Base-by-base conservation (phyloP, 1,139 yeast genomes). In the Candida pseudoviswanathii region DNA sequence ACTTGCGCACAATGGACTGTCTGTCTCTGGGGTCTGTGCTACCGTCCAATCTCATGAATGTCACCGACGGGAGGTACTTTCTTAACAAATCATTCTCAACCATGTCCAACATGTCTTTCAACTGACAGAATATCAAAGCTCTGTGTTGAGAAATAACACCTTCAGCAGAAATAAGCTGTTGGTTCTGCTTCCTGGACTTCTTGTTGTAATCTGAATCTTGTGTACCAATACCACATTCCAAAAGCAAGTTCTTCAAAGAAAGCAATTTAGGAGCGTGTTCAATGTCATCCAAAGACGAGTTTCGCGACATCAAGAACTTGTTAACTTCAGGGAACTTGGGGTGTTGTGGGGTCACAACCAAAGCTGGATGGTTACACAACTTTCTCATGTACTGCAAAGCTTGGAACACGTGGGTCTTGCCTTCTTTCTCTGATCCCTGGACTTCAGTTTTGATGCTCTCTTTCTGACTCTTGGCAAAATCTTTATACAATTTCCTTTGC, bases 351-450 rank as follows among this genome's bases (percentile, higher is more conserved):
- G 89, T 83, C 51, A 92, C 71, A n/a, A 95, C 97, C 54, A 95
- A 80, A 3, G 97, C 89, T 5, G 99, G 99, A 68, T 94, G 99
- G 63, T 95, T 95, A 73, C 99, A 95, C 49, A 95, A 75, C 66
- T 95, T 95, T 56, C 99, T 81, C 97, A 95, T 91, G 64, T 95
- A 95, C 66, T 95, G 98, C 58, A 95, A 78, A 0, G 97, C 97
- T 67, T 94, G 99, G 85, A 95, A 95, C 53, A 95, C 91, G 65
- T 95, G 99, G 50, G 92, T 91, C 63, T 91, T 90, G 48, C 82
- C 82, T 46, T 78, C 80, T 53, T 72, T 74, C 11, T 67, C 73
- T 40, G 75, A 79, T 2, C 59, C 61, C 7, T 61, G 62, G 25
- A 86, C 78, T 52, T 87, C 95, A 51, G 80, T 79, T 54, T 82